Base-by-base conservation (phyloP, 139 green algal genomes). In the Gonium pectorale region DNA sequence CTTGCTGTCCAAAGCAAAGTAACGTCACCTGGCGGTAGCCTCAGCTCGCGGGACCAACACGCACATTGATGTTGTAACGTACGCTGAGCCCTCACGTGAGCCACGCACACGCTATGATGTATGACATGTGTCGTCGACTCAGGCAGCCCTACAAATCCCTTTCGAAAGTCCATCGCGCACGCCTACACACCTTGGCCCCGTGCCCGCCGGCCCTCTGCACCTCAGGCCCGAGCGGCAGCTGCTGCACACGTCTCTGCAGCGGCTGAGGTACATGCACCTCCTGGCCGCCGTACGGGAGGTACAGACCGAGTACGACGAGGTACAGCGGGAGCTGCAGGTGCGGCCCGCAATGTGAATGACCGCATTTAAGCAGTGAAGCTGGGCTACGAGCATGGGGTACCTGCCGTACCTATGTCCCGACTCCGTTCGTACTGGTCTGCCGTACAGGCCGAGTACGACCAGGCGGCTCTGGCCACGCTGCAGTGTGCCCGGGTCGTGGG, bases 401-500 rank as follows among this genome's bases (percentile, higher is more conserved):
- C 46, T 54, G 46, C 46, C 46, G 46, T 15, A 54, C 11, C 46
- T 24, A 11, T 15, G 13, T 24, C 46, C 46, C 46, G 15, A 11
- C 46, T 15, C 11, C 46, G 46, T 15, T 24, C 46, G 46, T 15
- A 54, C 11, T 15, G 13, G 11, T 6, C 15, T 11, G 21, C 21
- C 54, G 21, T 63, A 22, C 67, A 91, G 72, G 35, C 38, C 38
- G 83, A 91, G 77, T 90, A 88, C 64, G 89, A 90, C 38, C 62
- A 43, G 3, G 67, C 60, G 1, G 62, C 75, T 3, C 87, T 92
- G 75, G 35, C 46, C 33, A 59, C 71, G 29, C 81, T 97, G 79
- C 37, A 37, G 4, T 29, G 21, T 1, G 86, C 88, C 0, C 73
- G 81, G 9, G 79, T 97, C 1, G 91, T 97, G 2, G 94, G 94